A percentile compares a stretch with the other conserved stretches of the same genome.
phyloP scores from a whole-genome alignment of 768 basidiomycete species.

The Macrolepiota dolichaula region DNA sequence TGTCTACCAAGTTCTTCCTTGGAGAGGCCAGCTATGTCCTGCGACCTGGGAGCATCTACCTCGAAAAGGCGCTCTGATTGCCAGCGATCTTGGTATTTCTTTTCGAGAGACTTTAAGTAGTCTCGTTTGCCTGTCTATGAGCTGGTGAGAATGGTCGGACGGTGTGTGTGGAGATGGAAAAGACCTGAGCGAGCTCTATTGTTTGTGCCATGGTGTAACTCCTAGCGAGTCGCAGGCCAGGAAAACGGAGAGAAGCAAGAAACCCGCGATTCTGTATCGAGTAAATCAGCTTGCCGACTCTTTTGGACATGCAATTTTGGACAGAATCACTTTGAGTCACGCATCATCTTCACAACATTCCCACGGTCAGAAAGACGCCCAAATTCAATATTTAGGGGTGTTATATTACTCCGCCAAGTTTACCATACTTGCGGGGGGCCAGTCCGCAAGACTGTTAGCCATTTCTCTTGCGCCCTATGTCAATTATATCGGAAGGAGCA shows the following conservation, averaged over 20 bases:
- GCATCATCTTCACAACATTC: background rate
- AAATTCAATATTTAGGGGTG: no score
- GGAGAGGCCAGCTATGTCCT: slow-evolving; percentile 60
- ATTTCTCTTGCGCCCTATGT: no score
- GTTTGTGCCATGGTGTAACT: slow-evolving; percentile 50
- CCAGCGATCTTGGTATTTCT: slow-evolving; percentile 85
- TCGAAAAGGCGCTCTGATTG: slow-evolving; percentile 75
- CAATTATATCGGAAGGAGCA: no score
- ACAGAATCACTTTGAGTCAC: background rate
- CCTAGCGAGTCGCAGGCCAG: background rate
- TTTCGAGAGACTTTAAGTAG: slow-evolving; percentile 76
- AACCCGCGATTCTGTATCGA: slow-evolving; percentile 15
- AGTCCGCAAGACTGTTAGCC: no score
- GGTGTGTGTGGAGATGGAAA: slow-evolving; percentile 13
- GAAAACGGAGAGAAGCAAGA: slow-evolving; percentile 15
- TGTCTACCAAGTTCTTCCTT: slow-evolving; percentile 64
- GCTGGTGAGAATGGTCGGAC: background rate
- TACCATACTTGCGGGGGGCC: no score
- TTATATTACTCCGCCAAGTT: no score
- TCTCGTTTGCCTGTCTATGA: slow-evolving; percentile 93
- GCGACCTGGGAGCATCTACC: slow-evolving; percentile 70
- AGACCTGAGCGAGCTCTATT: slow-evolving; percentile 61
- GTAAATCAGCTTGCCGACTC: slow-evolving; percentile 14
- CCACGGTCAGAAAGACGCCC: background rate
- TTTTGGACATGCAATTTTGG: background rate